A percentile compares a stretch with the other conserved stretches of the same genome.
These are phyloP conservation scores for Ceratocystis ficicola DNA, from an alignment of 2,329 filamentous ascomycete genomes.

Conservation along the genomic window DNA sequence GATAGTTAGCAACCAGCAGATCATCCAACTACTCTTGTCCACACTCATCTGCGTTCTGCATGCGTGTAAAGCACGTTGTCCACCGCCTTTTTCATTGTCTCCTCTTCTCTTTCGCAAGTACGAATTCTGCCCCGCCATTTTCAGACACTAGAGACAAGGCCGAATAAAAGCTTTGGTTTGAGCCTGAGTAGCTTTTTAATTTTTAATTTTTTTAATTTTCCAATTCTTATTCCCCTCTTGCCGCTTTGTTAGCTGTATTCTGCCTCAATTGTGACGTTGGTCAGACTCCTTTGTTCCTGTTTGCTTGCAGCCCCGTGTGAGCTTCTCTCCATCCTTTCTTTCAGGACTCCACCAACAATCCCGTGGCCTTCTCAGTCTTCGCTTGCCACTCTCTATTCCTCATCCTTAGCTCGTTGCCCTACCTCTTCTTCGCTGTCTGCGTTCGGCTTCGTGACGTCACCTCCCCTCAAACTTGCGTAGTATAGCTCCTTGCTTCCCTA, in stretches of 20 bases:
- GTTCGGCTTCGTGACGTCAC: not conserved
- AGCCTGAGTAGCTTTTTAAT: not conserved
- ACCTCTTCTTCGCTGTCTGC: not conserved
- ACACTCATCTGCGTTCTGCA: too few relatives aligned
- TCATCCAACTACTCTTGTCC: too few relatives aligned
- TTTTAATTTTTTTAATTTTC: not conserved
- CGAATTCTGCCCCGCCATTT: too few relatives aligned
- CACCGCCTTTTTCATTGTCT: not conserved
- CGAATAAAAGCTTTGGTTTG: too few relatives aligned
- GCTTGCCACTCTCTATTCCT: not conserved
- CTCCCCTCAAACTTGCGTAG: not conserved
- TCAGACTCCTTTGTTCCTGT: not conserved
- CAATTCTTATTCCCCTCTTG: too few relatives aligned
- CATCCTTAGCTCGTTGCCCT: not conserved
- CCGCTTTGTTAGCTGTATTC: not conserved
- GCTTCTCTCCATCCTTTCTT: too few relatives aligned
- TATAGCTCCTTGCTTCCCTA: not conserved
- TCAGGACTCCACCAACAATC: too few relatives aligned
- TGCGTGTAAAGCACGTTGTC: too few relatives aligned
- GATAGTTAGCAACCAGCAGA: too few relatives aligned
- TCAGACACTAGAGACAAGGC: too few relatives aligned
- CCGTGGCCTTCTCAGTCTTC: not conserved
- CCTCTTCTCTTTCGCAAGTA: not conserved
- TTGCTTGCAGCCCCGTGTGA: not conserved
- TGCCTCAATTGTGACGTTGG: not conserved